Evolutionary conservation across 495 filamentous ascomycete species (phyloP).

Genomic region (Clohesyomyces aquaticus): DNA sequence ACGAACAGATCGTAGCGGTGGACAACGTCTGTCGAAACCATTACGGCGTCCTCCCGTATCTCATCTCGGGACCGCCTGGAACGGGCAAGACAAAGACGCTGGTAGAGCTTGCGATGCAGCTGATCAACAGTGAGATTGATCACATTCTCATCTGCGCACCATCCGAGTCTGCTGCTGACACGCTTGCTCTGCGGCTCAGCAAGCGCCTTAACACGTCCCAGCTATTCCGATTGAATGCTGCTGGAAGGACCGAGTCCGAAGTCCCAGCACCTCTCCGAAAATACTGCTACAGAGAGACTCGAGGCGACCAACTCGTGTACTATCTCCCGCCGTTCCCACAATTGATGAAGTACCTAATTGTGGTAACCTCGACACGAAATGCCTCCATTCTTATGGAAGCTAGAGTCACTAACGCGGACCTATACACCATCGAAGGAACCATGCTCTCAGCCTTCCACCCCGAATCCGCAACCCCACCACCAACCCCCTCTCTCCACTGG

Average conservation of each 20-base stretch:
- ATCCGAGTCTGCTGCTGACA: conserved; percentile 61
- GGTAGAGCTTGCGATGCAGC: conserved; percentile 54
- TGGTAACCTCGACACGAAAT: conserved; percentile 58
- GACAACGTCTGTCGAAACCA: conserved; percentile 51
- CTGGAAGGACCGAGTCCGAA: conserved; percentile 54
- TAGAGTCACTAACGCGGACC: conserved; percentile 55
- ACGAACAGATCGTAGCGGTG: conserved; percentile 56
- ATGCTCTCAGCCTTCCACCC: conserved; percentile 42
- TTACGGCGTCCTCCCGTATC: conserved; percentile 56
- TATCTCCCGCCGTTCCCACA: conserved; percentile 53
- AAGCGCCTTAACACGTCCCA: conserved; percentile 47
- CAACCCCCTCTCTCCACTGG: conserved; percentile 57
- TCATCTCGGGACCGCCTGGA: conserved; percentile 59
- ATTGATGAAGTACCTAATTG: conserved; percentile 56
- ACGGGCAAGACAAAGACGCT: conserved; percentile 62
- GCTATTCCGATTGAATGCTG: conserved; percentile 56
- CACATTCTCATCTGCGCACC: conserved; percentile 61
- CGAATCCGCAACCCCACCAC: conserved; percentile 8
- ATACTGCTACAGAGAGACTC: conserved; percentile 53
- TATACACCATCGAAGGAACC: conserved; percentile 43
- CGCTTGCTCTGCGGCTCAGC: conserved; percentile 53
- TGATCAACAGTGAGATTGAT: conserved; percentile 32
- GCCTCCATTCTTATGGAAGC: conserved; percentile 56
- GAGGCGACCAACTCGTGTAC: conserved; percentile 43
- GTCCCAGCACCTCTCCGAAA: conserved; percentile 53